Evolutionary conservation across 202 grass and related monocot genomes (phyloP).

Genomic region (Cymbopogon flexuosus): DNA sequence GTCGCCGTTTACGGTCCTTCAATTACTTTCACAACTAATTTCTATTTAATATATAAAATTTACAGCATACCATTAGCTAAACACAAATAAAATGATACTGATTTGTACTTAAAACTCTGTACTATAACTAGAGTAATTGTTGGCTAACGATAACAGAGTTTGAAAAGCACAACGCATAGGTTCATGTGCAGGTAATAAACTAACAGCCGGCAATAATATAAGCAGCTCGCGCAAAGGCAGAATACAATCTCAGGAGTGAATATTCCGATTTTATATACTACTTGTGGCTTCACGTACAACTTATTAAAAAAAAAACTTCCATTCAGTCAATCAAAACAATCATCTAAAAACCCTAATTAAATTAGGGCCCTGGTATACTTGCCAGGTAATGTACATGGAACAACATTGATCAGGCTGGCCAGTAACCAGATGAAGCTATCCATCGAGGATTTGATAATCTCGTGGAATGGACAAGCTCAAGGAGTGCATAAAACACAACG

Average conservation of each 20-base stretch:
- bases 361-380: constrained; percentile 27
- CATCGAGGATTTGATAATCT: constrained; percentile 34
- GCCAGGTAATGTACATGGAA: constrained; percentile 48
- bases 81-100: too few relatives aligned
- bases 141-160: too few relatives aligned
- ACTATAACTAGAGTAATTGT: too few relatives aligned
- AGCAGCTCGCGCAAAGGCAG: background rate
- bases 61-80: too few relatives aligned
- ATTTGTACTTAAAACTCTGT: too few relatives aligned
- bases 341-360: constrained; percentile 33
- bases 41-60: too few relatives aligned
- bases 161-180: background rate
- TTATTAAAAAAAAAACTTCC: constrained; percentile 36
- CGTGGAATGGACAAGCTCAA: constrained; percentile 8
- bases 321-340: constrained; percentile 38
- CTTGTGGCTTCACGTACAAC: constrained; percentile 29
- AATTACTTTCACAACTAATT: too few relatives aligned
- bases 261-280: constrained; percentile 36
- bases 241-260: background rate
- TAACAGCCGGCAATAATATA: background rate
- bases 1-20: too few relatives aligned
- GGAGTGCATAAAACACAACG: constrained; percentile 16
- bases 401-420: constrained; percentile 39
- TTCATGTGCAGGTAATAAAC: background rate
- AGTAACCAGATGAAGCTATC: constrained; percentile 20